A percentile compares a stretch with the other conserved stretches of the same genome.
These are phyloP conservation scores for Boletus rubescentipes DNA, from an alignment of 768 basidiomycete species.

Conservation along the genomic window DNA sequence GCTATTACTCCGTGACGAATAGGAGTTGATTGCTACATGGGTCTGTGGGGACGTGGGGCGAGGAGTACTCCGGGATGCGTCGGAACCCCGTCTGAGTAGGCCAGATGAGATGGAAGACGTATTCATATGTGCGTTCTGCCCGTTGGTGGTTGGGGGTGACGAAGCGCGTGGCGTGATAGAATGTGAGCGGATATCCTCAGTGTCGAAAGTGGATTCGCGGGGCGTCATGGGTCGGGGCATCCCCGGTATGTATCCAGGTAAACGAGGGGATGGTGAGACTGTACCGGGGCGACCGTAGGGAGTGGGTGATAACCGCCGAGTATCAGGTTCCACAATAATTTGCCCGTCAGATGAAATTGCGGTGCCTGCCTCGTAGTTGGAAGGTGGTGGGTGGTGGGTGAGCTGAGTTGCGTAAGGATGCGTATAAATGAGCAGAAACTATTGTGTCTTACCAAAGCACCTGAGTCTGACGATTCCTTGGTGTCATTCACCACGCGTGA, in stretches of 20 bases:
- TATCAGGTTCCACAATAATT: constrained; percentile 45
- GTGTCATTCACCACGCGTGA: constrained; percentile 19
- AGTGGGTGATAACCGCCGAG: constrained; percentile 58
- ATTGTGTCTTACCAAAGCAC: constrained; percentile 26
- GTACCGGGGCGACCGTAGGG: constrained; percentile 52
- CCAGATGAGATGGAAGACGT: constrained; percentile 37
- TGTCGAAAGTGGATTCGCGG: constrained; percentile 61
- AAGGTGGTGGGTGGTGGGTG: constrained; percentile 35
- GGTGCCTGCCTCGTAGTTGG: constrained; percentile 60
- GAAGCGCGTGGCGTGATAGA: constrained; percentile 75
- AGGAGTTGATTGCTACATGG: constrained; percentile 41
- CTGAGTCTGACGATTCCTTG: constrained; percentile 17
- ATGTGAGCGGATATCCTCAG: constrained; percentile 72
- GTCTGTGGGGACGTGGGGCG: constrained; percentile 48
- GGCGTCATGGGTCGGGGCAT: constrained; percentile 93
- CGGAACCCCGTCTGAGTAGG: constrained; percentile 54
- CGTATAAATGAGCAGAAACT: constrained; percentile 4
- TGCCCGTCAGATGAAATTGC: constrained; percentile 69
- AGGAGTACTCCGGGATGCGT: constrained; percentile 48
- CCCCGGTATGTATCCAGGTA: constrained; percentile 86
- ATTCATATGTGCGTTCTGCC: constrained; percentile 35
- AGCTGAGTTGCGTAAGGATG: constrained; percentile 24
- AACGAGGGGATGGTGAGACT: constrained; percentile 48
- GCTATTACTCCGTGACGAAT: constrained; percentile 58
- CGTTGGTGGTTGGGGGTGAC: constrained; percentile 47